Evolutionary conservation across 371 early-diverging fungal species (phyloP).

Genomic region (Mortierella sp.): DNA sequence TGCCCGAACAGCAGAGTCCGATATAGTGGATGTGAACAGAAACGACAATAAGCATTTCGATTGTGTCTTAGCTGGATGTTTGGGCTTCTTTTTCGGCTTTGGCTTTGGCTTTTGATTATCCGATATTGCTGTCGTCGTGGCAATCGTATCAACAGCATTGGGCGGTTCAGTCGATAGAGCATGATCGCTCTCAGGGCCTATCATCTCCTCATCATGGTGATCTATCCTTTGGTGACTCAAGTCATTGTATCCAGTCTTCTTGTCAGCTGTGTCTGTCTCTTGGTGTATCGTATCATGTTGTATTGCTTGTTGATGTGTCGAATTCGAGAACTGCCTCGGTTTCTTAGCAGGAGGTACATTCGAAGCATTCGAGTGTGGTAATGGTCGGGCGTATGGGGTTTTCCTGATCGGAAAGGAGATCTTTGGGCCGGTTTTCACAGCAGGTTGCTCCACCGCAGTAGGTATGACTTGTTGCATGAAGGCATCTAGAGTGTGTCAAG

Average conservation of each 20-base stretch:
- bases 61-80: conserved; percentile 4
- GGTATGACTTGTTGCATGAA: conserved; percentile 14
- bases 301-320: too few relatives aligned
- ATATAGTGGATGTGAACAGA: conserved; percentile 25
- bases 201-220: too few relatives aligned
- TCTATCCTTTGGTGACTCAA: too few relatives aligned
- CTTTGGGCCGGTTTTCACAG: conserved; percentile 15
- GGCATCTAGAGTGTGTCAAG: conserved; percentile 20
- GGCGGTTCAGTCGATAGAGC: too few relatives aligned
- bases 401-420: conserved; percentile 26
- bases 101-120: not conserved
- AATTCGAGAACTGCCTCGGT: not conserved
- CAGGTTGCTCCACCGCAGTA: not conserved
- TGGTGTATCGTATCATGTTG: too few relatives aligned
- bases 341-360: not conserved
- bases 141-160: not conserved
- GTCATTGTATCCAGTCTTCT: too few relatives aligned
- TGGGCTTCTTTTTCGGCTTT: conserved; percentile 8
- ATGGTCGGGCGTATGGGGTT: conserved; percentile 10
- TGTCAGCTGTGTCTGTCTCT: too few relatives aligned
- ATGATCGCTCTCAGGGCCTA: not conserved
- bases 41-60: conserved; percentile 16
- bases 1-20: not conserved
- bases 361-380: conserved; percentile 2
- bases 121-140: too few relatives aligned